A percentile compares a stretch with the other conserved stretches of the same genome.
Evolutionary conservation across 139 green algal genomes (phyloP).

Genomic region (Deuterostichococcus epilithicus): DNA sequence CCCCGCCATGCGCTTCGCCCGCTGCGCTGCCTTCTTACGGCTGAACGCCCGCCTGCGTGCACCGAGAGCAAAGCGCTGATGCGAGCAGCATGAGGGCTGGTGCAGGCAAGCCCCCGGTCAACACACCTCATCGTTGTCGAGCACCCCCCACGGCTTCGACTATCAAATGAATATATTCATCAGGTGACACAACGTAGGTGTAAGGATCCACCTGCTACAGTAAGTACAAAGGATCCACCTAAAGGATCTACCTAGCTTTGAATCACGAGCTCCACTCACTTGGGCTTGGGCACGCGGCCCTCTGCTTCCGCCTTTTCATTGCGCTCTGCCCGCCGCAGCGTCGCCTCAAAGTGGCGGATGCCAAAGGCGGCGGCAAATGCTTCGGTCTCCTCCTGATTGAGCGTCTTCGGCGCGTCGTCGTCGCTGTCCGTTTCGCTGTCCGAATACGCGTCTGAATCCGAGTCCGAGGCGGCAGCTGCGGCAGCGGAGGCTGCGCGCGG

Average conservation of each 20-base stretch:
- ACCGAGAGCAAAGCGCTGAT: background rate
- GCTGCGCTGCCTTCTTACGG: slow-evolving; percentile 56
- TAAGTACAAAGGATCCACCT: too few species aligned
- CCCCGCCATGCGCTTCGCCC: slow-evolving; percentile 63
- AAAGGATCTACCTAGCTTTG: too few species aligned
- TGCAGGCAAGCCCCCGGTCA: too few species aligned
- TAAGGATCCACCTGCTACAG: too few species aligned
- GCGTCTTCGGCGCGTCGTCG: slow-evolving; percentile 11
- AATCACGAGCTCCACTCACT: background rate
- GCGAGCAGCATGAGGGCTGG: too few species aligned
- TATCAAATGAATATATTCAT: too few species aligned
- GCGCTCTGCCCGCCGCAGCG: slow-evolving; percentile 54
- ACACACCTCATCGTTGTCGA: too few species aligned
- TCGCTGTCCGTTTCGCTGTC: slow-evolving; percentile 24
- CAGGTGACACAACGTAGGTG: too few species aligned
- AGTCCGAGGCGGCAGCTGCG: too few species aligned
- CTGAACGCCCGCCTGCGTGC: slow-evolving; percentile 31
- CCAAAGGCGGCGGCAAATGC: slow-evolving; percentile 47
- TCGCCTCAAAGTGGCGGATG: slow-evolving; percentile 54
- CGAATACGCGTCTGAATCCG: background rate
- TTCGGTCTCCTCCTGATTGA: slow-evolving; percentile 45
- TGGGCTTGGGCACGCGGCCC: slow-evolving; percentile 6
- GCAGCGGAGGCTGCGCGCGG: background rate
- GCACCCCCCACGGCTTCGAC: too few species aligned
- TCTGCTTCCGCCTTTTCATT: slow-evolving; percentile 56